Evolutionary conservation across 1,284 basidiomycete species (phyloP).

Genomic region (Austropuccinia psidii): DNA sequence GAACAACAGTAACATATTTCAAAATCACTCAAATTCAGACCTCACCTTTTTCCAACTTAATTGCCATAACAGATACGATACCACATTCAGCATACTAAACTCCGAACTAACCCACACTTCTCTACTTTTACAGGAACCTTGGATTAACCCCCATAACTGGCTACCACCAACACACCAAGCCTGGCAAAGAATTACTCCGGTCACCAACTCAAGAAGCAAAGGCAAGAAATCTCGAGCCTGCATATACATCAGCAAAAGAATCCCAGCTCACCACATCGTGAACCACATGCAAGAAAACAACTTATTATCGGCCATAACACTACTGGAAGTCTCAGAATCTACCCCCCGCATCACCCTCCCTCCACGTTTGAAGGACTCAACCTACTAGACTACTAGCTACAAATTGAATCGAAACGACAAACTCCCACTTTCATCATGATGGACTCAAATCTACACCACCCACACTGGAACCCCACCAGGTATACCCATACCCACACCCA

Average conservation of each 20-base stretch:
- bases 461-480: neutral
- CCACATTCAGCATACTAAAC: neutral
- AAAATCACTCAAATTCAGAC: too few relatives aligned
- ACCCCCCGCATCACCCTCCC: neutral
- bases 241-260: slow-evolving; percentile 3
- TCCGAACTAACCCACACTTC: neutral
- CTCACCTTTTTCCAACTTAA: neutral
- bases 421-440: neutral
- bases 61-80: neutral
- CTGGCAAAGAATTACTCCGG: neutral
- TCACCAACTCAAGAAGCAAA: neutral
- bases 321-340: too few relatives aligned
- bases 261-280: neutral
- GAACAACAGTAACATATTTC: too few relatives aligned
- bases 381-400: neutral
- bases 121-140: neutral
- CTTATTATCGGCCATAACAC: too few relatives aligned
- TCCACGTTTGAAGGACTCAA: neutral
- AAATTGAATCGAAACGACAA: neutral
- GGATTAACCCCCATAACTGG: neutral
- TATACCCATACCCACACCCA: neutral
- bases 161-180: neutral
- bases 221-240: neutral
- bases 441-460: slow-evolving; percentile 19
- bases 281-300: neutral